phyloP scores from a whole-genome alignment of 768 basidiomycete genomes.

The Hysterangium stoloniferum region DNA sequence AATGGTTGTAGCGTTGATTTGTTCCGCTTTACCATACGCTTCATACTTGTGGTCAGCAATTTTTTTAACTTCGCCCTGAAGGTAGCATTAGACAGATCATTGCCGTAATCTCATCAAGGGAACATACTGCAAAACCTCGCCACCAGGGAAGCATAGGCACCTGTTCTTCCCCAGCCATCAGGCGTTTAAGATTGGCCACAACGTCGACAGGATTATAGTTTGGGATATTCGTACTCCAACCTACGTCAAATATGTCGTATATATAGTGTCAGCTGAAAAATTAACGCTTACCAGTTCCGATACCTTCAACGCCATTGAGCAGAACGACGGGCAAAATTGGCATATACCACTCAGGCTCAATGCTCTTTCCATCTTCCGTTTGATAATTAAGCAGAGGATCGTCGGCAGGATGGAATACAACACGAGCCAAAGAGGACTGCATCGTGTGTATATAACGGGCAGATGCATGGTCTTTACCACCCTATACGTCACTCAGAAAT shows the following conservation, averaged over 20 bases:
- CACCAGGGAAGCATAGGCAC: constrained; percentile 94
- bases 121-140: constrained; percentile 65
- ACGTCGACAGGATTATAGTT: constrained; percentile 91
- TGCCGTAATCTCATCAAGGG: neutral
- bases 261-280: neutral
- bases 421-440: constrained; percentile 62
- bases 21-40: constrained; percentile 62
- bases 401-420: constrained; percentile 75
- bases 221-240: constrained; percentile 92
- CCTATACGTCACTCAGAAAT: constrained; percentile 37
- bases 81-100: no score
- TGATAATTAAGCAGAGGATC: constrained; percentile 79
- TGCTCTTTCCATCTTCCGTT: constrained; percentile 74
- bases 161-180: constrained; percentile 81
- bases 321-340: constrained; percentile 84
- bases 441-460: constrained; percentile 94
- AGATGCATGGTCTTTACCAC: constrained; percentile 95
- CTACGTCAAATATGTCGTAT: constrained; percentile 30
- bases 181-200: constrained; percentile 74
- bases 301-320: constrained; percentile 93
- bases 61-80: constrained; percentile 73
- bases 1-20: constrained; percentile 80
- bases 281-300: constrained; percentile 72
- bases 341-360: constrained; percentile 95
- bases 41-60: constrained; percentile 82